These are phyloP conservation scores for Colletotrichum ledebouriae DNA, from an alignment of 2,329 filamentous ascomycete genomes.

Conservation along the genomic window DNA sequence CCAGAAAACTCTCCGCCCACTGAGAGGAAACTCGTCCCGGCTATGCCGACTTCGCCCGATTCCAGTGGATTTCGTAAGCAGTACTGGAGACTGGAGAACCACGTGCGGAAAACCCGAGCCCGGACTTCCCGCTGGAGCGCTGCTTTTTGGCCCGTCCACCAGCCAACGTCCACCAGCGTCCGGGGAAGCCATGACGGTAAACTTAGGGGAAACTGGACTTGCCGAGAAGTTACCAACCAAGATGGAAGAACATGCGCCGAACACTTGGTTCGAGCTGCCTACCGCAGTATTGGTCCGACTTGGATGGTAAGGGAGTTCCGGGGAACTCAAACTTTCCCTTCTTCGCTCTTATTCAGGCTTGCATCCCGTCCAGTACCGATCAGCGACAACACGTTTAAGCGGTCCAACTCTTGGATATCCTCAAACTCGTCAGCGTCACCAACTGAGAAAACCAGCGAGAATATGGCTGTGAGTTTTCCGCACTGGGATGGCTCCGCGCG, in stretches of 20 bases:
- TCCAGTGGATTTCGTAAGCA: not conserved
- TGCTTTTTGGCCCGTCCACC: not conserved
- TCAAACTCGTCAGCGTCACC: not conserved
- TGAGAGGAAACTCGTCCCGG: slow-evolving; percentile 6
- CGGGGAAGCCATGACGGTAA: slow-evolving; percentile 22
- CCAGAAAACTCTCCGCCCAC: not conserved
- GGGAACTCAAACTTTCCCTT: not conserved
- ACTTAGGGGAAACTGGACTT: slow-evolving; percentile 15
- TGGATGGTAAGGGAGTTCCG: slow-evolving; percentile 4
- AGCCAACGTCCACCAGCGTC: slow-evolving; percentile 10
- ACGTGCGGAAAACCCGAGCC: slow-evolving; percentile 13
- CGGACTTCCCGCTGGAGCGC: slow-evolving; percentile 9
- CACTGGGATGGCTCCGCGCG: not conserved
- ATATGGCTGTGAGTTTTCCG: slow-evolving; percentile 15
- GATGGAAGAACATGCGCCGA: slow-evolving; percentile 30
- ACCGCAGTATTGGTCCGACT: not conserved
- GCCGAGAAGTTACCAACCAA: not conserved
- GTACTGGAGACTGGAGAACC: not conserved
- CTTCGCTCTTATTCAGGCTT: not conserved
- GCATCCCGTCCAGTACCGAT: too few relatives aligned
- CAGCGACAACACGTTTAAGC: not conserved
- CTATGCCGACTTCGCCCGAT: slow-evolving; percentile 20
- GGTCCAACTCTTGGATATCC: slow-evolving; percentile 22
- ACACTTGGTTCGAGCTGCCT: slow-evolving; percentile 29
- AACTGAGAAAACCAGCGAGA: not conserved